These are phyloP conservation scores for Arthromyces matolae DNA, from an alignment of 768 basidiomycete genomes.

Conservation along the genomic window DNA sequence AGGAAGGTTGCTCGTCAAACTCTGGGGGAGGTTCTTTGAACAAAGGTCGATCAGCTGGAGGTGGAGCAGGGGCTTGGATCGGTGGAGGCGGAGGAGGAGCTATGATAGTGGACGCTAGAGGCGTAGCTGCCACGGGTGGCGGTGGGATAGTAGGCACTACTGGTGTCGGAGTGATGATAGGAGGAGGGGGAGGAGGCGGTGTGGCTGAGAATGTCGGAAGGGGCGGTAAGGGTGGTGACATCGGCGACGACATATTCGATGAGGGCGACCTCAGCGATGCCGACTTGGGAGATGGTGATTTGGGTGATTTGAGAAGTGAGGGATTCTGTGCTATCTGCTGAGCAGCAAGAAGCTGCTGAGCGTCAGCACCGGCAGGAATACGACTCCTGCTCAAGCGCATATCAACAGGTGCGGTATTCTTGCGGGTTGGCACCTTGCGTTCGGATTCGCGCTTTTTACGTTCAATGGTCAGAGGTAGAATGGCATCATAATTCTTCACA, in stretches of 20 bases:
- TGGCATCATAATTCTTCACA: slow-evolving; percentile 63
- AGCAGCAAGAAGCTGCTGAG: slow-evolving; percentile 66
- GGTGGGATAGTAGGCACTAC: no score
- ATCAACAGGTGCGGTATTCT: slow-evolving; percentile 84
- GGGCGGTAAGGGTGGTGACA: slow-evolving; percentile 17
- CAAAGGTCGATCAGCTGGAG: slow-evolving; percentile 24
- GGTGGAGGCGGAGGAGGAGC: slow-evolving; percentile 29
- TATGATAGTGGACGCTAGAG: slow-evolving; percentile 20
- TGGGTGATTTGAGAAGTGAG: slow-evolving; percentile 33
- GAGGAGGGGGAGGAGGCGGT: slow-evolving; percentile 15
- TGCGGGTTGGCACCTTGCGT: slow-evolving; percentile 76
- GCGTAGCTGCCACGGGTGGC: slow-evolving; percentile 16
- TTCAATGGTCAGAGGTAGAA: slow-evolving; percentile 78
- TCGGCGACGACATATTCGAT: no score
- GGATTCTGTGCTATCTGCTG: slow-evolving; percentile 62
- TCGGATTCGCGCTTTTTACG: slow-evolving; percentile 88
- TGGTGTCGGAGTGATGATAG: slow-evolving; percentile 13
- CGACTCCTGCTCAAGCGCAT: slow-evolving; percentile 81
- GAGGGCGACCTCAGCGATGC: no score
- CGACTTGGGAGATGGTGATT: slow-evolving; percentile 29
- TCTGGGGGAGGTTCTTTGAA: slow-evolving; percentile 67
- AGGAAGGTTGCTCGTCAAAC: slow-evolving; percentile 31
- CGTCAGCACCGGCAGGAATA: slow-evolving; percentile 68
- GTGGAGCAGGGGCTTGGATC: slow-evolving; percentile 16
- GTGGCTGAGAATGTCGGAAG: slow-evolving; percentile 10